Evolutionary conservation across 139 green algal genomes (phyloP).

Genomic region (Chlorella sp.): DNA sequence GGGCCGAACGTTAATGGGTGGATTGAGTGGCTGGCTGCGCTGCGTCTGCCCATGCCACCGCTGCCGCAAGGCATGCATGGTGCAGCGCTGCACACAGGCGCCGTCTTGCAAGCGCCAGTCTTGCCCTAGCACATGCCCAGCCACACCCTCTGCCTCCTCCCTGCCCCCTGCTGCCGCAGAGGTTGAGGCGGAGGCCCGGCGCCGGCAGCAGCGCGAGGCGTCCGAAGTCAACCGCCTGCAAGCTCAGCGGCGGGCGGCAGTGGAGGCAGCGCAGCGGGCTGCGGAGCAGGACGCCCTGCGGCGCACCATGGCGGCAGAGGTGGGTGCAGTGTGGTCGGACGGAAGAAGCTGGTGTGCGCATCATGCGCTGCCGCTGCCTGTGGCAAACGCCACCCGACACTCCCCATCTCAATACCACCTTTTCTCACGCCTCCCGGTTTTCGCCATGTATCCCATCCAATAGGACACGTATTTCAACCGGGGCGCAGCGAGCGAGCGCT

Average conservation of each 20-base stretch:
- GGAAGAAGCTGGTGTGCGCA: not conserved
- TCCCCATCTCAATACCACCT: not conserved
- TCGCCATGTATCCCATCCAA: not conserved
- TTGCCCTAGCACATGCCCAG: too few species aligned
- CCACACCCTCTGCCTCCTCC: too few species aligned
- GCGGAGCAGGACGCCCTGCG: constrained; percentile 16
- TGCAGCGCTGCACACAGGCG: too few species aligned
- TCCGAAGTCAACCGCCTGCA: constrained; percentile 19
- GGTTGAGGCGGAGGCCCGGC: constrained; percentile 23
- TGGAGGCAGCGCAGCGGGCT: not conserved
- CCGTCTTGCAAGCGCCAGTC: too few species aligned
- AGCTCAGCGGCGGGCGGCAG: not conserved
- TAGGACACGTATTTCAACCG: constrained; percentile 44
- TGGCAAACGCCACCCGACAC: not conserved
- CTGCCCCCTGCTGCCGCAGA: not conserved
- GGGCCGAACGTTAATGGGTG: too few species aligned
- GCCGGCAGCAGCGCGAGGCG: constrained; percentile 7
- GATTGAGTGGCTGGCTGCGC: too few species aligned
- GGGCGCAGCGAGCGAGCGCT: constrained; percentile 42
- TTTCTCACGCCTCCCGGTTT: not conserved
- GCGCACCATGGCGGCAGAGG: not conserved
- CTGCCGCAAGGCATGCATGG: too few species aligned
- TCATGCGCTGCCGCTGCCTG: not conserved
- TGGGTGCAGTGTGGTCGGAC: not conserved
- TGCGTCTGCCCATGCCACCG: too few species aligned